Conservation (phyloP, 768 basidiomycete species). For the Mycena haematopus region DNA sequence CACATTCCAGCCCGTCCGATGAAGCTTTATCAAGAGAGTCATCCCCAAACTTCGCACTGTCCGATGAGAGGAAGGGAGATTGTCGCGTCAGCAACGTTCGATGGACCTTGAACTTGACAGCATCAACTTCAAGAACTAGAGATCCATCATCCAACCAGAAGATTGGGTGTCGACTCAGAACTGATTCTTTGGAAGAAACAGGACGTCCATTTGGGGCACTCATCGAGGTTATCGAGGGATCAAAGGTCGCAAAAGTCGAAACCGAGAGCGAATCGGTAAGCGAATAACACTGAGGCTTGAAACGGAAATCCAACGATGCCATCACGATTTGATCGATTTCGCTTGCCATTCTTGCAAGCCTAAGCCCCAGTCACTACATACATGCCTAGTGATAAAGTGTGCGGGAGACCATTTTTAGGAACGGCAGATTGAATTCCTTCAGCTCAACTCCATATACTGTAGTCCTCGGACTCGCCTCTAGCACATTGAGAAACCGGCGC, state of each 20-base stretch:
- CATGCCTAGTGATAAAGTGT: too few species aligned
- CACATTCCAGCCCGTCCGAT: not conserved
- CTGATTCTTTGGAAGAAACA: not conserved
- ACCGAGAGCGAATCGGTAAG: not conserved
- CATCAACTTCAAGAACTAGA: constrained; percentile 53
- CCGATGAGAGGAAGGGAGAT: constrained; percentile 40
- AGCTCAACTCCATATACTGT: too few species aligned
- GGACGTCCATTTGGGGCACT: constrained; percentile 3
- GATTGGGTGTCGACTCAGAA: constrained; percentile 44
- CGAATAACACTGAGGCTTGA: not conserved
- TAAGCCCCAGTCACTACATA: too few species aligned
- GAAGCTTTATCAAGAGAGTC: not conserved
- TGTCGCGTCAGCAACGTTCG: constrained; percentile 57
- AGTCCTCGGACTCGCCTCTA: too few species aligned
- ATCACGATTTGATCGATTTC: not conserved
- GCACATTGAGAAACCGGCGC: too few species aligned
- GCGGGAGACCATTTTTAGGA: too few species aligned
- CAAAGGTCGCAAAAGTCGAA: not conserved
- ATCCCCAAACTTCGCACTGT: too few species aligned
- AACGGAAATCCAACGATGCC: not conserved
- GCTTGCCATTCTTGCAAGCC: too few species aligned
- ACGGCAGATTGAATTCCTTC: too few species aligned
- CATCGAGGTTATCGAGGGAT: constrained; percentile 1
- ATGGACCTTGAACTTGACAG: constrained; percentile 64
- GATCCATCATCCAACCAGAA: constrained; percentile 77